Evolutionary conservation across 768 basidiomycete species (phyloP).

Genomic region (Suillus tomentosus): DNA sequence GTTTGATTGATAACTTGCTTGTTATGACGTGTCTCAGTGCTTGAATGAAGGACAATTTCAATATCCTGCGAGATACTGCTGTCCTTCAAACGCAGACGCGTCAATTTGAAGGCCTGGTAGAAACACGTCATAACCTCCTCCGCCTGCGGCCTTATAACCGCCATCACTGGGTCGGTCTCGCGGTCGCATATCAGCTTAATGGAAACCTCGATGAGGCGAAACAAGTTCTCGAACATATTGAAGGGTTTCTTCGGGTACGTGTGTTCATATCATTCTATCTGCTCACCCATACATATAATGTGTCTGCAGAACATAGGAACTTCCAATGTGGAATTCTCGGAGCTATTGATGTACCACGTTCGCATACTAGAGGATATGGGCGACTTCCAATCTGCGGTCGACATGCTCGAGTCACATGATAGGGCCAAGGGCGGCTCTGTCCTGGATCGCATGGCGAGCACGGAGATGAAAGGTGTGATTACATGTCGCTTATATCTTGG

Average conservation of each 20-base stretch:
- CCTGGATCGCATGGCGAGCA: conserved; percentile 69
- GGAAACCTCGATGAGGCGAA: conserved; percentile 72
- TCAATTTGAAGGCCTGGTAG: conserved; percentile 73
- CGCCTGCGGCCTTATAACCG: conserved; percentile 79
- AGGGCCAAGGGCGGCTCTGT: conserved; percentile 65
- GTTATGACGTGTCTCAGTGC: conserved; percentile 11
- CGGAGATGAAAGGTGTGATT: conserved; percentile 63
- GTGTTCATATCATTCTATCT: background rate
- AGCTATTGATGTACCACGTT: conserved; percentile 78
- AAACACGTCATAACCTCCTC: conserved; percentile 81
- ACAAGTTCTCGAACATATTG: conserved; percentile 72
- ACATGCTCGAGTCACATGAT: conserved; percentile 52
- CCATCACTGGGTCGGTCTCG: conserved; percentile 87
- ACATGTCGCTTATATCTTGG: background rate
- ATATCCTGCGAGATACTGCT: conserved; percentile 89
- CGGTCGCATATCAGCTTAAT: conserved; percentile 85
- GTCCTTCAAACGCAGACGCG: conserved; percentile 88
- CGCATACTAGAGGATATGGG: conserved; percentile 72
- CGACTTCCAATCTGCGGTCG: conserved; percentile 59
- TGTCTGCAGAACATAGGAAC: conserved; percentile 64
- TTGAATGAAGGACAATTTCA: conserved; percentile 78
- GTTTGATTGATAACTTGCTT: conserved; percentile 21
- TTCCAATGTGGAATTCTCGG: conserved; percentile 83
- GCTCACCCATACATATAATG: background rate
- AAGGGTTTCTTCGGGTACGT: conserved; percentile 66